These are phyloP conservation scores for Nepenthes mirabilis DNA, from an alignment of 148 eudicot species.

Conservation along the genomic window DNA sequence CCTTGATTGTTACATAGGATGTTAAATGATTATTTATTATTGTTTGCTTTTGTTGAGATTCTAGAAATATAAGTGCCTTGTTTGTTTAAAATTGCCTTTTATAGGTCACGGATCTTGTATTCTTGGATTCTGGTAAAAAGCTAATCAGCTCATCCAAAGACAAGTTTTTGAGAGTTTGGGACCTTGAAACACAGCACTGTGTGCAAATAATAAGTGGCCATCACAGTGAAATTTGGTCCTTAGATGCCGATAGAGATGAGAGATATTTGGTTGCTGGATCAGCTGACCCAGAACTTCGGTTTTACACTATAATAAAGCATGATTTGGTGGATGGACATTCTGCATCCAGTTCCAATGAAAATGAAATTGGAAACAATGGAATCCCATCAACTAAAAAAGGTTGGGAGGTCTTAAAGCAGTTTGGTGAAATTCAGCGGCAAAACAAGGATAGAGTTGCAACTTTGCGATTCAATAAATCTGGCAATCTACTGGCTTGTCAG, in stretches of 20 bases:
- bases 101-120: conserved; percentile 83
- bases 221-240: conserved; percentile 94
- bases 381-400: conserved; percentile 26
- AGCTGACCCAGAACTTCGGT: conserved; percentile 76
- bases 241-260: conserved; percentile 70
- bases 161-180: conserved; percentile 94
- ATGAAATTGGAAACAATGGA: conserved; percentile 17
- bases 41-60: background rate
- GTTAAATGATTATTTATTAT: background rate
- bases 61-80: background rate
- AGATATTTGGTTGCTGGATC: conserved; percentile 84
- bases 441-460: conserved; percentile 82
- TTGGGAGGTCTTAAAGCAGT: conserved; percentile 74
- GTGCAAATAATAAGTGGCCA: conserved; percentile 93
- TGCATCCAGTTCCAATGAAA: conserved; percentile 16
- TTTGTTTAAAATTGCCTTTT: conserved; percentile 8
- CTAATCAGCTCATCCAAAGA: conserved; percentile 95
- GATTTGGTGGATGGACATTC: conserved; percentile 24
- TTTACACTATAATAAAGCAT: conserved; percentile 45
- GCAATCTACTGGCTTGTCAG: conserved; percentile 85
- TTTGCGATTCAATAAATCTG: conserved; percentile 59
- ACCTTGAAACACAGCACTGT: conserved; percentile 90
- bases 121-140: conserved; percentile 72
- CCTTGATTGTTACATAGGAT: background rate
- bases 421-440: conserved; percentile 82